A percentile compares a stretch with the other conserved stretches of the same genome.
These are phyloP conservation scores for Jatropha podagrica DNA, from an alignment of 441 rosid genomes.

Conservation along the genomic window DNA sequence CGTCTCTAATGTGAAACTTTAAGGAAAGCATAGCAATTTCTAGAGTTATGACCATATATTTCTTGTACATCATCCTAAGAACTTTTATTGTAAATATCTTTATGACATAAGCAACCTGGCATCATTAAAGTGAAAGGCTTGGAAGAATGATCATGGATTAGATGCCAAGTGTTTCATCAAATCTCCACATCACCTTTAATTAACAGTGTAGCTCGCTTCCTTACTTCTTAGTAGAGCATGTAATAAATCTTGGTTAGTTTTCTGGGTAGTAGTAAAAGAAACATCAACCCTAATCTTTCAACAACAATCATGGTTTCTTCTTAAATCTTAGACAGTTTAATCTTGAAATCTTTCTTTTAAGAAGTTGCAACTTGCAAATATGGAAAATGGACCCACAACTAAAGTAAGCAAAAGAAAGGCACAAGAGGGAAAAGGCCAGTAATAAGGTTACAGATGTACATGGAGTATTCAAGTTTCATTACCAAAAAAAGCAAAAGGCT, in stretches of 20 bases:
- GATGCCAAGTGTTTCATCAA: conserved; percentile 13
- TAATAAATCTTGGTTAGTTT: not conserved
- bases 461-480: not conserved
- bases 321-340: not conserved
- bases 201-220: conserved; percentile 1
- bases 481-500: not conserved
- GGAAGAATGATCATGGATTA: conserved; percentile 1
- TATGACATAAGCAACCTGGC: conserved; percentile 17
- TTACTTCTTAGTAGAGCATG: not conserved
- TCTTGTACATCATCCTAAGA: not conserved
- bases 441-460: not conserved
- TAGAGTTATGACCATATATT: not conserved
- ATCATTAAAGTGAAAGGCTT: conserved; percentile 30
- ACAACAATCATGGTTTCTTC: not conserved
- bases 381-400: conserved; percentile 5
- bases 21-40: not conserved
- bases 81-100: not conserved
- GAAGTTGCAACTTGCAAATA: not conserved
- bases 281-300: not conserved
- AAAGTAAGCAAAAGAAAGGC: conserved; percentile 6
- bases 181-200: conserved; percentile 2
- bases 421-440: conserved; percentile 9
- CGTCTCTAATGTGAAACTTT: not conserved
- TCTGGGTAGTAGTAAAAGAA: not conserved
- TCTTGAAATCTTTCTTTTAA: not conserved